Evolutionary conservation across 2,329 filamentous ascomycete genomes (phyloP).

Genomic region (Colletotrichum tropicale): DNA sequence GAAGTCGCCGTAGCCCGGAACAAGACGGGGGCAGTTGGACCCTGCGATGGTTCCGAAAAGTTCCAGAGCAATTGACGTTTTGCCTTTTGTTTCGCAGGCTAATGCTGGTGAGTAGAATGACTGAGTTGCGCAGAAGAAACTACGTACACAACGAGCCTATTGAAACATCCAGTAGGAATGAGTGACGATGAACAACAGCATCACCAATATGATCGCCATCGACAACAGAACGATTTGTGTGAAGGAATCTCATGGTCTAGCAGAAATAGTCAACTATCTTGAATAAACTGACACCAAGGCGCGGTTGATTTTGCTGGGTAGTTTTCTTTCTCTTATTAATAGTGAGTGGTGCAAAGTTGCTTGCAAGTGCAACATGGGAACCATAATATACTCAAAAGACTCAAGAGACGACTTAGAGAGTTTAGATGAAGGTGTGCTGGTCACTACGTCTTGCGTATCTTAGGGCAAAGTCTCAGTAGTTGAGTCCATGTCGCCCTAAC

Average conservation of each 20-base stretch:
- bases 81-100: not conserved
- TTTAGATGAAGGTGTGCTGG: no score
- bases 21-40: not conserved
- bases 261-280: not conserved
- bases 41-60: not conserved
- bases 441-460: no score
- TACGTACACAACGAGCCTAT: not conserved
- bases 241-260: not conserved
- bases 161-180: not conserved
- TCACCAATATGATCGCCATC: not conserved
- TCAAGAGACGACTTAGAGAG: no score
- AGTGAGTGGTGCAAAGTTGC: no score
- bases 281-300: no score
- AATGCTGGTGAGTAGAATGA: not conserved
- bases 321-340: no score
- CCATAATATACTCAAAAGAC: no score
- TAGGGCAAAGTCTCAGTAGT: no score
- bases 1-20: not conserved
- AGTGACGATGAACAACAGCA: not conserved
- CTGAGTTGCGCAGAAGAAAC: not conserved
- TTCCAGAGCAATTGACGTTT: not conserved
- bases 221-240: not conserved
- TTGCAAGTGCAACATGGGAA: no score
- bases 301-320: no score
- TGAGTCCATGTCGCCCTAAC: no score